Conservation (phyloP, 805 yeast genomes). For the Candida parachauliodes region DNA sequence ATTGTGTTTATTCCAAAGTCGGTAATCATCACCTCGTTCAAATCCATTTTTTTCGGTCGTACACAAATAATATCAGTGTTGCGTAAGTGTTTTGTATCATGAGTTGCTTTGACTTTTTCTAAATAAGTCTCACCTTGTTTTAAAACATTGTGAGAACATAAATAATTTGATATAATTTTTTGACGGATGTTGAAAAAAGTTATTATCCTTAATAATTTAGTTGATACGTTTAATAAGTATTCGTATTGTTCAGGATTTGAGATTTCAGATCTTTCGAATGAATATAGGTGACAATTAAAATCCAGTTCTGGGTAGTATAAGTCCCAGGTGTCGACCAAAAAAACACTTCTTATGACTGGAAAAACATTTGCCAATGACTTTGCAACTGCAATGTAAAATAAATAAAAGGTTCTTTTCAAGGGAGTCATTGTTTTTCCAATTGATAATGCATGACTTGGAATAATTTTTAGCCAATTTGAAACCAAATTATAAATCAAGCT, state of each 20-base stretch:
- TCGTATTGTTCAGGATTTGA: conserved; percentile 16
- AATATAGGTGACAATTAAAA: conserved; percentile 19
- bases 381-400: conserved; percentile 34
- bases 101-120: conserved; percentile 9
- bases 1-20: conserved; percentile 12
- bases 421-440: conserved; percentile 25
- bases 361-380: conserved; percentile 29
- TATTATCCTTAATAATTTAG: conserved; percentile 27
- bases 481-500: conserved; percentile 29
- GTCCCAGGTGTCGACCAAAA: conserved; percentile 32
- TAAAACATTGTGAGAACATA: conserved; percentile 15
- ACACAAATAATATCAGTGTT: conserved; percentile 15
- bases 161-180: conserved; percentile 15
- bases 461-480: conserved; percentile 32
- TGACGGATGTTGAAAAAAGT: conserved; percentile 32
- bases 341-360: conserved; percentile 31
- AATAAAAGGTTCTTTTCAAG: conserved; percentile 28
- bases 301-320: conserved; percentile 30
- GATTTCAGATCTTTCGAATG: conserved; percentile 14
- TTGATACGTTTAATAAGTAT: conserved; percentile 20
- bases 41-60: conserved; percentile 14
- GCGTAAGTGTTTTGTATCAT: conserved; percentile 3
- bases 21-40: conserved; percentile 16
- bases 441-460: conserved; percentile 31
- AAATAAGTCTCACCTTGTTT: conserved; percentile 13